Percentiles rank a stretch among this genome's conserved stretches.
These are phyloP conservation scores for Gonapodya prolifera DNA, from an alignment of 192 early-diverging fungal genomes.

Conservation along the genomic window DNA sequence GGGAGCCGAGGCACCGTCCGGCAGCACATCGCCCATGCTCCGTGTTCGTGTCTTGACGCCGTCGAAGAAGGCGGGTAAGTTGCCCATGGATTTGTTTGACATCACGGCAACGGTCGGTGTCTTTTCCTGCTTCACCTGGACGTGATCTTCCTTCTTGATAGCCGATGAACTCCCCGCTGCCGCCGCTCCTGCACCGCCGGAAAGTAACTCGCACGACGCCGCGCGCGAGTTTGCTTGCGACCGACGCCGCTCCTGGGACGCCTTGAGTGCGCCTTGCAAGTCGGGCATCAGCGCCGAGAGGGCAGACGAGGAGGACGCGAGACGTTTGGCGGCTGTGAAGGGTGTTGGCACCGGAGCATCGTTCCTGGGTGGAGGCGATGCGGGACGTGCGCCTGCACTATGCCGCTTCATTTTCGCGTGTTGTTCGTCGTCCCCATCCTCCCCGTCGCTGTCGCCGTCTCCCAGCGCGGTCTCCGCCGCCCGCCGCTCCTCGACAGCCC, in stretches of 20 bases:
- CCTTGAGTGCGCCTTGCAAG: background rate
- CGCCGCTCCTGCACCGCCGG: background rate
- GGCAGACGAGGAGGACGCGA: background rate
- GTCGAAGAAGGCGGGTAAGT: background rate
- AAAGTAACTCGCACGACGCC: background rate
- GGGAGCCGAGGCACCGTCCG: background rate
- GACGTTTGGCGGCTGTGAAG: background rate
- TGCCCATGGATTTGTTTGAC: no score
- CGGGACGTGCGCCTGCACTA: background rate
- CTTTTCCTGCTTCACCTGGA: background rate
- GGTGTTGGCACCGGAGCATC: background rate
- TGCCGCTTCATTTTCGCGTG: no score
- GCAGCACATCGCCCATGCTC: background rate
- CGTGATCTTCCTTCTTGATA: background rate
- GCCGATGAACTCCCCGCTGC: background rate
- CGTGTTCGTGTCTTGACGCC: background rate
- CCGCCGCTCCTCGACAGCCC: background rate
- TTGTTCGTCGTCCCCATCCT: no score
- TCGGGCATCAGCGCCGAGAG: background rate
- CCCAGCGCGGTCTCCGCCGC: no score
- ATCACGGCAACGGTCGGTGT: background rate
- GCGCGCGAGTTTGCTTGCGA: background rate
- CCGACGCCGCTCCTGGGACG: background rate
- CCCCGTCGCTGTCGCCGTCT: no score
- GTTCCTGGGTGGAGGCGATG: background rate